phyloP scores from a whole-genome alignment of 2,329 filamentous ascomycete genomes.

The Fusarium sulawesiense region DNA sequence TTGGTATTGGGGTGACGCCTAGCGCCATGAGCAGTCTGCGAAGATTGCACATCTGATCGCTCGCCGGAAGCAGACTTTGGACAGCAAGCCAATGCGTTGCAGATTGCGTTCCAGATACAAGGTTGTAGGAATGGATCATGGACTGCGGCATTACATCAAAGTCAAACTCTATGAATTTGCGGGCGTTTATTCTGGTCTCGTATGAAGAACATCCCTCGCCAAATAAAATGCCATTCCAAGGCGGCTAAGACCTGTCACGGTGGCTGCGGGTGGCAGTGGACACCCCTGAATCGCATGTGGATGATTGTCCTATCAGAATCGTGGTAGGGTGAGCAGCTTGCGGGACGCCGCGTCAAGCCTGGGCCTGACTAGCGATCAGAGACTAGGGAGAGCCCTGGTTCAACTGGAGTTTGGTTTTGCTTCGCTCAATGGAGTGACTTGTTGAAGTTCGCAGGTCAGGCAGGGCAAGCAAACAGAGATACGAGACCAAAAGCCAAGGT shows the following conservation, averaged over 20 bases:
- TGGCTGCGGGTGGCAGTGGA: slow-evolving; percentile 11
- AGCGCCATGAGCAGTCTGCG: slow-evolving; percentile 19
- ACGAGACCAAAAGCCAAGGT: slow-evolving; percentile 15
- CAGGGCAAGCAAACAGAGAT: slow-evolving; percentile 9
- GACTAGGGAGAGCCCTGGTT: slow-evolving; percentile 17
- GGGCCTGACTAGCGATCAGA: slow-evolving; percentile 14
- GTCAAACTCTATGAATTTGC: slow-evolving; percentile 20
- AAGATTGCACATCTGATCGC: slow-evolving; percentile 3
- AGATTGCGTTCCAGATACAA: slow-evolving; percentile 30
- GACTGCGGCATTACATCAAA: slow-evolving; percentile 13
- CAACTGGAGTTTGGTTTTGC: slow-evolving; percentile 10
- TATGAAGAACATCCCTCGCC: slow-evolving; percentile 14
- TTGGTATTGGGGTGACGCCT: slow-evolving; percentile 26
- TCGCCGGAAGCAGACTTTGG: slow-evolving; percentile 11
- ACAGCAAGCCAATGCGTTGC: slow-evolving; percentile 14
- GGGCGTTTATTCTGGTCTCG: slow-evolving; percentile 10
- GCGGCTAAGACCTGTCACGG: slow-evolving; percentile 20
- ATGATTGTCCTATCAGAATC: slow-evolving; percentile 30
- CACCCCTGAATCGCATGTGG: slow-evolving; percentile 34
- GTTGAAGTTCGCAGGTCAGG: slow-evolving; percentile 3
- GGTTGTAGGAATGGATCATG: neutral
- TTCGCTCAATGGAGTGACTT: slow-evolving; percentile 18
- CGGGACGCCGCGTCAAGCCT: slow-evolving; percentile 31
- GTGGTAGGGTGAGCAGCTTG: slow-evolving; percentile 21
- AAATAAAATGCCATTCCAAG: slow-evolving; percentile 10